phyloP scores from a whole-genome alignment of 495 filamentous ascomycete species.

The Trichoderma orchidacearum region DNA sequence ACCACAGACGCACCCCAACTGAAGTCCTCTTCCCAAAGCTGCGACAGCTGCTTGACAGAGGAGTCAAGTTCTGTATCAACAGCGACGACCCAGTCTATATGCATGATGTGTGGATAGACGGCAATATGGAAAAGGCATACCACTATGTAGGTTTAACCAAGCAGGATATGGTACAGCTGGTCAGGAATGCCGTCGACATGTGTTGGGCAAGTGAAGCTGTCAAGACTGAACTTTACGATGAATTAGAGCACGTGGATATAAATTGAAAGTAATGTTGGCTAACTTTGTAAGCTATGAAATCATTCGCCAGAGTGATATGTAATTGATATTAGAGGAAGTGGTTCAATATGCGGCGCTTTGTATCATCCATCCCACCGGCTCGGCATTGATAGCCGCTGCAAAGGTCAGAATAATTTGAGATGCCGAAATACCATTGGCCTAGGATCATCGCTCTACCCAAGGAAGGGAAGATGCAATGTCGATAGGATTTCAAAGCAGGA shows the following conservation, averaged over 20 bases:
- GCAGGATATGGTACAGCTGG: constrained; percentile 21
- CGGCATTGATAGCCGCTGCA: too few relatives aligned
- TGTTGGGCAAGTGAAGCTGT: constrained; percentile 20
- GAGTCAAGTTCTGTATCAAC: constrained; percentile 22
- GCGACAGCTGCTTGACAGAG: constrained; percentile 18
- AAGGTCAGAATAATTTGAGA: too few relatives aligned
- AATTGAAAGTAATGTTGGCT: neutral
- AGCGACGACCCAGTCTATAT: constrained; percentile 31
- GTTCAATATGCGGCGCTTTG: too few relatives aligned
- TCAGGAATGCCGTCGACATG: constrained; percentile 24
- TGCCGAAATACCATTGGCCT: too few relatives aligned
- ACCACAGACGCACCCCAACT: constrained; percentile 22
- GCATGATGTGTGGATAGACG: constrained; percentile 29
- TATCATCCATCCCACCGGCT: too few relatives aligned
- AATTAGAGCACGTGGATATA: constrained; percentile 9
- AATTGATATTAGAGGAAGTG: too few relatives aligned
- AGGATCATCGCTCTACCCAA: too few relatives aligned
- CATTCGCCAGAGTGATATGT: too few relatives aligned
- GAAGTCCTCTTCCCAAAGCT: constrained; percentile 27
- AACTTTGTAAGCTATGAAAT: neutral
- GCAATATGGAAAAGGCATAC: constrained; percentile 25
- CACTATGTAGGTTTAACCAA: constrained; percentile 18
- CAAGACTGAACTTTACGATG: constrained; percentile 10
- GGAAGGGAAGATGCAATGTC: too few relatives aligned
- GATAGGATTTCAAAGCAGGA: too few relatives aligned